Evolutionary conservation across 1,284 basidiomycete genomes (phyloP).

Genomic region (Abortiporus biennis): DNA sequence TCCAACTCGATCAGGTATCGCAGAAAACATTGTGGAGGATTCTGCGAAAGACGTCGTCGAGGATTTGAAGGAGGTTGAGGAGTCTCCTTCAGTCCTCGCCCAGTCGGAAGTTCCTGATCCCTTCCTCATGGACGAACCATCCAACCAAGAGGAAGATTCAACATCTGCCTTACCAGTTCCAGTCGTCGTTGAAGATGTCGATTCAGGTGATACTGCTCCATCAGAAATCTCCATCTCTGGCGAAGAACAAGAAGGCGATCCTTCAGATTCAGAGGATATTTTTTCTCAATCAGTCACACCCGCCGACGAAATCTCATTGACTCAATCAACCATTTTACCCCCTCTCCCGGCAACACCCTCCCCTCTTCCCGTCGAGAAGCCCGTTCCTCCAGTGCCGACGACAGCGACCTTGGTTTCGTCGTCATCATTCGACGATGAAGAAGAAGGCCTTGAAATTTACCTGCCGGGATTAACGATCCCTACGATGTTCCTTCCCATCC

Average conservation of each 20-base stretch:
- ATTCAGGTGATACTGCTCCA: background rate
- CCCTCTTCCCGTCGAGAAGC: constrained; percentile 29
- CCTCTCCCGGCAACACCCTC: constrained; percentile 20
- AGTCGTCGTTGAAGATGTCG: constrained; percentile 13
- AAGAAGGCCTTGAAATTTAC: constrained; percentile 42
- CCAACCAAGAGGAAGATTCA: constrained; percentile 8
- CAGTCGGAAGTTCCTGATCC: constrained; percentile 50
- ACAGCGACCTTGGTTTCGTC: constrained; percentile 9
- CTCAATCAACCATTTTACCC: constrained; percentile 13
- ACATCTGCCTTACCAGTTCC: constrained; percentile 28
- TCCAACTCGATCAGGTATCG: too few relatives aligned
- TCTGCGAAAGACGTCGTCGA: background rate
- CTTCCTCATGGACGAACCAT: constrained; percentile 46
- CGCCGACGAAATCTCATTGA: constrained; percentile 20
- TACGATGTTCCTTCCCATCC: constrained; percentile 77
- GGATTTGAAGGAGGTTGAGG: background rate
- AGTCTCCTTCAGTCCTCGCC: constrained; percentile 14
- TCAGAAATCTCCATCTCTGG: constrained; percentile 12
- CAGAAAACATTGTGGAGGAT: too few relatives aligned
- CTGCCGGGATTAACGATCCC: constrained; percentile 51
- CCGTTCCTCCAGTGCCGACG: constrained; percentile 8
- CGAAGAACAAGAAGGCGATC: constrained; percentile 5
- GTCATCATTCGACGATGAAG: constrained; percentile 42
- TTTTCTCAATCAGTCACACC: constrained; percentile 9
- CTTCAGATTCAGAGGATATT: background rate